Evolutionary conservation across 208 protist genomes (phyloP), one percentile per base, ranked within the genome.

Genomic region (Trichomonas vaginalis): DNA sequence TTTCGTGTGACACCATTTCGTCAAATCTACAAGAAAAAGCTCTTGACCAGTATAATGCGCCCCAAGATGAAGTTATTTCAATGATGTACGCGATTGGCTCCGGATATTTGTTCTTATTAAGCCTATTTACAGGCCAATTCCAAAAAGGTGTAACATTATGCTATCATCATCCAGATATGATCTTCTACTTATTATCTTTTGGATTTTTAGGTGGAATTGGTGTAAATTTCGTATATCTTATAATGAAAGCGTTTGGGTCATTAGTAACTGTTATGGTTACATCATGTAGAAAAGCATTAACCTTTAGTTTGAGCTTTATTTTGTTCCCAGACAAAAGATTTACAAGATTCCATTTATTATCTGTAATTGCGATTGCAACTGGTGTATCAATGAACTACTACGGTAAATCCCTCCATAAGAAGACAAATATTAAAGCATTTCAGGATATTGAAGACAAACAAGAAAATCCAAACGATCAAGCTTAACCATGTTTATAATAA

Each of bases 191-290:
- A 17, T 15, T 48, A 1, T 48, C 15, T 1, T 90, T 90, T 48
- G 37, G n/a, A 35, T 48, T 90, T 46, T 37, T 90, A 15, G 82
- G 82, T 35, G 37, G n/a, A 35, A 48, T 90, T 90, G 82, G 82
- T 3, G 82, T 90, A 6, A 4, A 90, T n/a, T 90, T 90, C 23
- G 82, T 90, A 12, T 90, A 90, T 90, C 42, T 90, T 21, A 23
- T 90, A 17, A 90, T 90, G 82, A 48, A 46, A 48, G 82, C 32
- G 4, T 90, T 90, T n/a, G 82, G 42, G 4, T 48, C 40, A 1
- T 21, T 90, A 12, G 42, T 48, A 10, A 90, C 82, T n/a, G 82
- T 90, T n/a, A 90, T 90, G 82, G 82, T 90, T n/a, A 90, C 82
- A n/a, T 90, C 82, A 2, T 21, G 9, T 15, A 9, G 82, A 90